Conservation (phyloP, 2,329 filamentous ascomycete genomes). For the Diplodia seriata region DNA sequence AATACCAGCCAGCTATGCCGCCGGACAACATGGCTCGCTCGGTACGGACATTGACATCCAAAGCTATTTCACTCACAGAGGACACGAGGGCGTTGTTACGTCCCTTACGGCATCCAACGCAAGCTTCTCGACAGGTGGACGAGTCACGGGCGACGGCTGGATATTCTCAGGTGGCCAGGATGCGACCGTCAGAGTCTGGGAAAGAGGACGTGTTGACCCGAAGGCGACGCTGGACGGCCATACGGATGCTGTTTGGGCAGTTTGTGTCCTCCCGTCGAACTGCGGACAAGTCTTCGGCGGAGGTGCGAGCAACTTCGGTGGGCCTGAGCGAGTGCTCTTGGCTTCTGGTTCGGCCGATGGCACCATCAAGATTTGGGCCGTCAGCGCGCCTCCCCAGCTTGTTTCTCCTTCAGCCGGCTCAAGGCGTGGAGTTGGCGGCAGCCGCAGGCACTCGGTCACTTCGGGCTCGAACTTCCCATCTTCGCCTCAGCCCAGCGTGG, state of each 20-base stretch:
- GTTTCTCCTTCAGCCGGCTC: conserved; percentile 79
- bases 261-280: conserved; percentile 88
- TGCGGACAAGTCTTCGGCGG: conserved; percentile 79
- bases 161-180: conserved; percentile 98
- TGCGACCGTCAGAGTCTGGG: conserved; percentile 91
- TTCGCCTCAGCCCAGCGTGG: conserved; percentile 86
- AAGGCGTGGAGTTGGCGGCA: conserved; percentile 73
- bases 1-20: conserved; percentile 80
- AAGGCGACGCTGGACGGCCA: conserved; percentile 95
- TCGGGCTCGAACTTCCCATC: conserved; percentile 91
- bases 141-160: conserved; percentile 92
- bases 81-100: conserved; percentile 89
- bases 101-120: conserved; percentile 86
- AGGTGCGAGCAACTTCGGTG: conserved; percentile 74
- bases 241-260: conserved; percentile 93
- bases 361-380: conserved; percentile 90
- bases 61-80: conserved; percentile 93
- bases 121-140: conserved; percentile 87
- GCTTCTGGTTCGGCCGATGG: conserved; percentile 92
- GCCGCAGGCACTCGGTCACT: conserved; percentile 89
- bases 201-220: conserved; percentile 89
- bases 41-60: conserved; percentile 86
- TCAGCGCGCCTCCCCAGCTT: conserved; percentile 86
- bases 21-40: conserved; percentile 57
- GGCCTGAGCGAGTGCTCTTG: conserved; percentile 84